Base-by-base conservation (phyloP, 108 stramenopile genomes). In the Chaetoceros tenuissimus region DNA sequence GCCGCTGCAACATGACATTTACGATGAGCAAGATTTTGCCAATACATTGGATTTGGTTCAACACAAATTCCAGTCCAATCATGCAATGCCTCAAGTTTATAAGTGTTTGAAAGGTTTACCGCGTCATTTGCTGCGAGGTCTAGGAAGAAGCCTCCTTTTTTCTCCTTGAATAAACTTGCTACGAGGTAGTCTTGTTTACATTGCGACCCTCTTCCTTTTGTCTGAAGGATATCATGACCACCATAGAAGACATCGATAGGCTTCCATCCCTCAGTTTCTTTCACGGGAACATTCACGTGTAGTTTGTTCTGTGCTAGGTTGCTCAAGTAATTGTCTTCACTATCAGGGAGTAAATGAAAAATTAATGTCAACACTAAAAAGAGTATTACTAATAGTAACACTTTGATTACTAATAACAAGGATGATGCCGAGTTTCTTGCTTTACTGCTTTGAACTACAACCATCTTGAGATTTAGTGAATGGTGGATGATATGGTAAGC, bases 191-290 rank as follows among this genome's bases (percentile, higher is more conserved):
- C 79, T 64, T 80, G 79, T 21, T 58, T 61, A 21, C 68, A 70
- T 49, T 80, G 79, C 0, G 74, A 72, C 34, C 40, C 40, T 18
- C 56, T 17, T 20, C 34, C 22, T 45, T 20, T 63, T 7, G 21
- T 62, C 26, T 34, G 24, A n/a, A 66, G 43, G n/a, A 62, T 59
- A 25, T 51, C 18, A 17, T 23, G 24, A 5, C 59, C 65, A 16
- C 79, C 79, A 51, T 72, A 72, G 49, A 73, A 80, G 26, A 80
- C 71, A 43, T 80, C 49, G 48, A 80, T 75, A 3, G 55, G 23
- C 28, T 73, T 62, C 77, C 76, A 82, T 19, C 82, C 75, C 23
- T 59, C 53, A n/a, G n/a, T n/a, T n/a, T n/a, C n/a, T n/a, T n/a
- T n/a, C n/a, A n/a, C n/a, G n/a, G n/a, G n/a, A n/a, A n/a, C n/a